These are phyloP conservation scores for Alternaria gaisen DNA, from an alignment of 2,329 filamentous ascomycete species.

Conservation along the genomic window DNA sequence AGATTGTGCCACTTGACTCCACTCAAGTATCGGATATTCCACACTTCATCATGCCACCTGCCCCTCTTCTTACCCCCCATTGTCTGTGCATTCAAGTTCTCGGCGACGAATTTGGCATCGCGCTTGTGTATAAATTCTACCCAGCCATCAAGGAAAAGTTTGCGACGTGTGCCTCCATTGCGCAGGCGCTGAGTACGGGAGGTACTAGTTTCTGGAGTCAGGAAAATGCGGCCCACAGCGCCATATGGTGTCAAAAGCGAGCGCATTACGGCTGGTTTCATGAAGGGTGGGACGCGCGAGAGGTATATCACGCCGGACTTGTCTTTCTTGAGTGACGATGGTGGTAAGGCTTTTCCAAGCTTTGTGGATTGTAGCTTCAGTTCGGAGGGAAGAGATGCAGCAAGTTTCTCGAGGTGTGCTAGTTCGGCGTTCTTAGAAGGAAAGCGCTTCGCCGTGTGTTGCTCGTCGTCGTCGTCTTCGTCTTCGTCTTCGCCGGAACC, in stretches of 20 bases:
- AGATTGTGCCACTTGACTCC: conserved; percentile 81
- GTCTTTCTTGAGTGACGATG: conserved; percentile 67
- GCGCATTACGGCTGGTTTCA: conserved; percentile 82
- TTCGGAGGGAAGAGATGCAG: conserved; percentile 39
- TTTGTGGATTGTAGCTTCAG: conserved; percentile 49
- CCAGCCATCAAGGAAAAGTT: conserved; percentile 85
- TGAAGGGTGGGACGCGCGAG: conserved; percentile 85
- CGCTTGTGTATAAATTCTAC: conserved; percentile 80
- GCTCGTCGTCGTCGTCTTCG: conserved; percentile 31
- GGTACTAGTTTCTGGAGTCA: conserved; percentile 76
- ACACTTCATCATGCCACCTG: conserved; percentile 86
- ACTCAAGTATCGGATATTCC: conserved; percentile 82
- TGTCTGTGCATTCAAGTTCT: conserved; percentile 77
- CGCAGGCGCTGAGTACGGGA: conserved; percentile 72
- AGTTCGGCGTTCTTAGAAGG: conserved; percentile 42
- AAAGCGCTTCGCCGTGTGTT: conserved; percentile 33
- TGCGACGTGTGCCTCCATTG: conserved; percentile 83
- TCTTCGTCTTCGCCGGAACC: conserved; percentile 32
- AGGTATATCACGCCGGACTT: conserved; percentile 85
- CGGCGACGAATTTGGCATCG: conserved; percentile 79
- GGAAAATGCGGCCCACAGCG: conserved; percentile 78
- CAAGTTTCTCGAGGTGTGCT: conserved; percentile 43
- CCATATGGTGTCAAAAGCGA: conserved; percentile 80
- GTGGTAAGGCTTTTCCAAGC: conserved; percentile 29
- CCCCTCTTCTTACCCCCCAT: conserved; percentile 85